Evolutionary conservation across 805 yeast genomes (phyloP), one percentile per base, ranked within the genome.

Genomic region (Metschnikowia henanensis): DNA sequence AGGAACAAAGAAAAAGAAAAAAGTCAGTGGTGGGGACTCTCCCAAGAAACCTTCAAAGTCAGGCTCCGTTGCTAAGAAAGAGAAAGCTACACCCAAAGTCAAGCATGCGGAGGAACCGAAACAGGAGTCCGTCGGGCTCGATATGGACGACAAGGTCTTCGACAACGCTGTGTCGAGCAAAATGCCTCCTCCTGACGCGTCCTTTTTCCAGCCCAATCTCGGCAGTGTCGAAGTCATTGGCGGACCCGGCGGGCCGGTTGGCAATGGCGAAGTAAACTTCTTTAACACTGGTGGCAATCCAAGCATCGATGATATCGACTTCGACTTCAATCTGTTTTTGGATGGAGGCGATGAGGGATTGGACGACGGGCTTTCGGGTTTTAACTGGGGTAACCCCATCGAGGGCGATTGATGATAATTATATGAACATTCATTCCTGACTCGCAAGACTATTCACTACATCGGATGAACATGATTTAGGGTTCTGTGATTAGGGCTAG

Each of bases 281-380:
- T 63, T 61, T 39, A 53, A 53, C 17, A 33, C 55, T 20, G 51
- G 56, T 2, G 53, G 55, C 17, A 49, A 50, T 19, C 59, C 60
- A 8, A 61, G 64, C n/a, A 57, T 69, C 29, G 75, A 69, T 35
- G 76, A 70, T 40, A 68, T 71, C 28, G 75, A 70, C 47, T 71
- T 72, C 53, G 75, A 70, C 47, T 70, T 70, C 52, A 66, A 67
- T 47, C 67, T 58, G 58, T 67, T 71, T 47, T 62, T 72, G 52
- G 74, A 68, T 38, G 68, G 60, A 12, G 55, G 49, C 19, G 68
- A 64, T 33, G 53, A 48, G 7, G 53, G 55, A 2, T 50, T 66
- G 45, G 59, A 61, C 45, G 75, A 70, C 42, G 59, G 65, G 7
- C 65, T 70, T 22, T 52, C 55, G 20, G 67, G 64, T 3, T 71